phyloP scores from a whole-genome alignment of 2,329 filamentous ascomycete species.

The Penicillium sp. region DNA sequence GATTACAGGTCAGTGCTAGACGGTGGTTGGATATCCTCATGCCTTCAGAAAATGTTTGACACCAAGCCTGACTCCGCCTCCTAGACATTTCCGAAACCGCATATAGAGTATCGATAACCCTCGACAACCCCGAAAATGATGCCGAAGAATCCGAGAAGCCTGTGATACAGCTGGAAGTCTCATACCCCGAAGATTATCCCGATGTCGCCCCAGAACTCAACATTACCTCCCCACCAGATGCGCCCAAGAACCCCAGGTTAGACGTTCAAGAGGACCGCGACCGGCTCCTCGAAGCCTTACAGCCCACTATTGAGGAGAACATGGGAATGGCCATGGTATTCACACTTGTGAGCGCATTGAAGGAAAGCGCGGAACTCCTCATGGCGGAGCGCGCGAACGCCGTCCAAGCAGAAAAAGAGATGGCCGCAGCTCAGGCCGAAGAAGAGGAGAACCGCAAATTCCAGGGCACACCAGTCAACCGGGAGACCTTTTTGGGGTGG shows the following conservation, averaged over 20 bases:
- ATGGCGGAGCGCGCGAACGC: constrained; percentile 70
- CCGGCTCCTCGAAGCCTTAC: constrained; percentile 66
- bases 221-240: constrained; percentile 69
- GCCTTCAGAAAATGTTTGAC: neutral
- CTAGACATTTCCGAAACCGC: constrained; percentile 85
- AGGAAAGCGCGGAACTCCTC: constrained; percentile 85
- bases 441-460: constrained; percentile 96
- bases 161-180: constrained; percentile 75
- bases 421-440: constrained; percentile 61
- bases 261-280: constrained; percentile 77
- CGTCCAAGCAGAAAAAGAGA: constrained; percentile 53
- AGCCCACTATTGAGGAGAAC: constrained; percentile 81
- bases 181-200: constrained; percentile 87
- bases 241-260: constrained; percentile 67
- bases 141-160: constrained; percentile 62
- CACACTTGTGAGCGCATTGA: constrained; percentile 79
- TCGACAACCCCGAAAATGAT: constrained; percentile 71
- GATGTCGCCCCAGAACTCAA: constrained; percentile 82
- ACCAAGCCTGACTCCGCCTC: neutral
- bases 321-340: constrained; percentile 98
- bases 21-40: neutral
- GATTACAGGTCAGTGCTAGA: constrained; percentile 69
- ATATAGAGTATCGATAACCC: constrained; percentile 78
- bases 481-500: constrained; percentile 82
- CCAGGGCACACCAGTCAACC: constrained; percentile 83